Evolutionary conservation across 1,284 basidiomycete species (phyloP).

Genomic region (Pseudozyma thailandica): DNA sequence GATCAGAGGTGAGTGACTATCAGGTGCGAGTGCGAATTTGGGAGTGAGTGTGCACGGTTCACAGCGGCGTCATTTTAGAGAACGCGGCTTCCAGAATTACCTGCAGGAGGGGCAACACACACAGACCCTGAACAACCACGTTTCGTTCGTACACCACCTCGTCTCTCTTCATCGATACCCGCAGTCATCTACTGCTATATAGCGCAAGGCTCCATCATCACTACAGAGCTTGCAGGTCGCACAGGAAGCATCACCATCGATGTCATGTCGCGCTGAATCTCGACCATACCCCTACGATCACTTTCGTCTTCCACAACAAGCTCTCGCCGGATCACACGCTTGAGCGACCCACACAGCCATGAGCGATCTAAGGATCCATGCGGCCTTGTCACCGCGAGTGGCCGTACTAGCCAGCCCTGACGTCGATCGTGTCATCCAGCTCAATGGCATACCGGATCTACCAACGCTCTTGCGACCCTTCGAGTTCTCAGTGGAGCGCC

Average conservation of each 20-base stretch:
- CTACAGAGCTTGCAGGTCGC: background rate
- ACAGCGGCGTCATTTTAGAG: constrained; percentile 4
- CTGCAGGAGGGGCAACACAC: background rate
- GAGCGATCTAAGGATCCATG: constrained; percentile 53
- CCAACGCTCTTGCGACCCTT: constrained; percentile 60
- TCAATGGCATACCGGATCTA: constrained; percentile 54
- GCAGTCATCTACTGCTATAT: background rate
- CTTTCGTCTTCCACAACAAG: background rate
- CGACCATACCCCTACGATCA: background rate
- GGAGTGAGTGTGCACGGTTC: constrained; percentile 13
- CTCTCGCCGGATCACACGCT: background rate
- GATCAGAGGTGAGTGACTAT: background rate
- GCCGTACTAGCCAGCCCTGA: constrained; percentile 60
- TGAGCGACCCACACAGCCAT: constrained; percentile 3
- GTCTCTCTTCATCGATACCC: background rate
- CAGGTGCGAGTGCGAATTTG: background rate
- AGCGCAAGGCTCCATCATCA: background rate
- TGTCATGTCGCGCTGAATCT: constrained; percentile 4
- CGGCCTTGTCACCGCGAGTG: constrained; percentile 60
- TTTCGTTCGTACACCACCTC: background rate
- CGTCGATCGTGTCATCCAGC: constrained; percentile 44
- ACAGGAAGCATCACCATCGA: background rate
- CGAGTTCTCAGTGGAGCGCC: constrained; percentile 45
- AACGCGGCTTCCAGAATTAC: constrained; percentile 1
- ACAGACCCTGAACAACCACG: constrained; percentile 10